Conservation (phyloP, 345 rosid genomes). For the Acer yangbiense region DNA sequence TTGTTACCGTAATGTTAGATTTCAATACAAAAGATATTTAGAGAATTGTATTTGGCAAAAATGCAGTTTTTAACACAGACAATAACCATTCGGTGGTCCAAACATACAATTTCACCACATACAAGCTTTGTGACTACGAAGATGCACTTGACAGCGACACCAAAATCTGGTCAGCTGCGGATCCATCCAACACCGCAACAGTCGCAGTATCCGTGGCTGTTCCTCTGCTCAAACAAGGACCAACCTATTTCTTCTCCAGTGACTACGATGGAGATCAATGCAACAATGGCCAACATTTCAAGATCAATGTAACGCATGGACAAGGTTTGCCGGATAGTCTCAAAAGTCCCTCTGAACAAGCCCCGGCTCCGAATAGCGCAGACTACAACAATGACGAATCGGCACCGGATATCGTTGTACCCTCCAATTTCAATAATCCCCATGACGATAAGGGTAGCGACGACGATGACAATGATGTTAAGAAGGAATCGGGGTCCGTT, state of each 20-base stretch:
- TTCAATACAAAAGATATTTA: neutral
- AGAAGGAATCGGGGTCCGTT: slow-evolving; percentile 31
- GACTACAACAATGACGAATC: slow-evolving; percentile 55
- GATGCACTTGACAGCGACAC: slow-evolving; percentile 56
- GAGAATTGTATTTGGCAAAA: neutral
- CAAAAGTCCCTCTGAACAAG: slow-evolving; percentile 43
- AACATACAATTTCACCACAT: slow-evolving; percentile 75
- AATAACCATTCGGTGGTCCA: slow-evolving; percentile 87
- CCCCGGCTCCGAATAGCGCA: slow-evolving; percentile 61
- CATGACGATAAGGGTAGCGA: slow-evolving; percentile 38
- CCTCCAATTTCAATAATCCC: slow-evolving; percentile 70
- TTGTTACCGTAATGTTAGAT: neutral
- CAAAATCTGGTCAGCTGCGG: slow-evolving; percentile 60
- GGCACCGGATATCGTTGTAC: slow-evolving; percentile 77
- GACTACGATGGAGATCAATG: slow-evolving; percentile 94
- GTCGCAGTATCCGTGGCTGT: slow-evolving; percentile 55
- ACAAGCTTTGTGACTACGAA: slow-evolving; percentile 67
- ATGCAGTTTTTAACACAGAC: slow-evolving; percentile 89
- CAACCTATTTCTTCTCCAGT: slow-evolving; percentile 75
- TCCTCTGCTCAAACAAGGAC: slow-evolving; percentile 76
- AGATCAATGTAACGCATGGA: slow-evolving; percentile 76
- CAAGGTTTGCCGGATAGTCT: slow-evolving; percentile 66
- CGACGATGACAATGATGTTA: slow-evolving; percentile 18
- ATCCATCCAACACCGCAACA: slow-evolving; percentile 76
- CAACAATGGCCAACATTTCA: slow-evolving; percentile 61